These are phyloP conservation scores for Cryptococcus depauperatus DNA, from an alignment of 1,284 basidiomycete species.

Conservation along the genomic window DNA sequence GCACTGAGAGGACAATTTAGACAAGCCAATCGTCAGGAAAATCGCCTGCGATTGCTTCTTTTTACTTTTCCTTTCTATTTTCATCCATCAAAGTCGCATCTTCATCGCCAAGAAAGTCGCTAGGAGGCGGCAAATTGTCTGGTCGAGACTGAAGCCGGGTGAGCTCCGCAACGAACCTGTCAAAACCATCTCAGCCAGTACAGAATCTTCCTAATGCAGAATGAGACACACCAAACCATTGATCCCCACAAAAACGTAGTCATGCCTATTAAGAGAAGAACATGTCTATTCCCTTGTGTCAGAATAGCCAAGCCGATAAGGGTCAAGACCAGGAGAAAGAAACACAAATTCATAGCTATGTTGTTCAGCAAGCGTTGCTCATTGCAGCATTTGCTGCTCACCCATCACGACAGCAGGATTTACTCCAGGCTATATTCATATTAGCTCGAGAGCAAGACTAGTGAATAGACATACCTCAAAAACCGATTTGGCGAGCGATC, in stretches of 20 bases:
- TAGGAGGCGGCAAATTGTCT: constrained; percentile 32
- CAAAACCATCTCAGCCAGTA: not conserved
- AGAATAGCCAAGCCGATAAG: constrained; percentile 37
- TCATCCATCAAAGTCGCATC: not conserved
- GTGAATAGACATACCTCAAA: constrained; percentile 33
- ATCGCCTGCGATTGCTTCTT: no score
- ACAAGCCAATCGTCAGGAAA: no score
- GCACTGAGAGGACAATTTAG: no score
- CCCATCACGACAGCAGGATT: constrained; percentile 38
- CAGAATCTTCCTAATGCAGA: not conserved
- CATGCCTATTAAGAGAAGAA: constrained; percentile 31
- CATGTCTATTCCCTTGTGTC: constrained; percentile 39
- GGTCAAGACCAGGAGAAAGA: constrained; percentile 39
- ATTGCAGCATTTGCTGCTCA: constrained; percentile 5
- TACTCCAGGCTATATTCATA: constrained; percentile 31
- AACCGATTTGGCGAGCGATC: constrained; percentile 33
- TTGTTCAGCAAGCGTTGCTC: not conserved
- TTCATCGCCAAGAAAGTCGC: constrained; percentile 3
- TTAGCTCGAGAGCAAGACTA: not conserved
- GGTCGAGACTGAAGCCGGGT: constrained; percentile 33
- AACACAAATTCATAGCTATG: constrained; percentile 43
- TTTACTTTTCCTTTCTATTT: not conserved
- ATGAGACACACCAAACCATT: constrained; percentile 34
- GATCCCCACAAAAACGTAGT: constrained; percentile 34
- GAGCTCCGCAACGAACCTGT: constrained; percentile 42